Base-by-base conservation (phyloP, 768 basidiomycete species). In the Agaricus sinodeliciosus region DNA sequence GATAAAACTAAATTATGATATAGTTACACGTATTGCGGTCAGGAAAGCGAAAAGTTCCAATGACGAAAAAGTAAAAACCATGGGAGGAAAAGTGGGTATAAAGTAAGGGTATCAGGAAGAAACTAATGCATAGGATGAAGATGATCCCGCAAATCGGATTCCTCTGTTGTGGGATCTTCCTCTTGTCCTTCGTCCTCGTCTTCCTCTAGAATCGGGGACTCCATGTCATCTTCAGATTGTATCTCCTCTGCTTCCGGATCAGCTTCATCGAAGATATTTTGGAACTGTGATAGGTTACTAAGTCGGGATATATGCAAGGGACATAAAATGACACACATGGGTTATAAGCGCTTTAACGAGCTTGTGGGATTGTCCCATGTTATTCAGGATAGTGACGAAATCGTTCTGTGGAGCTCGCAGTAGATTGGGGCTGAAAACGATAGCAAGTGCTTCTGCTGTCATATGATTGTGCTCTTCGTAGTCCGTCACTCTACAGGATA, bases 401-500 rank as follows among this genome's bases (percentile, higher is more conserved):
- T 89, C 85, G 55, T 87, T 87, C 62, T 85, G 81, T 2, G 86
- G 87, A 3, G 87, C 84, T 16, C 88, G 82, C 48, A 90, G 63
- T 43, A 91, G 67, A 62, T 89, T 90, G 5, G 87, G 89, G 56
- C 87, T 87, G 67, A 92, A 91, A 15, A 92, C 89, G 48, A 91
- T 90, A 0, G 91, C 85, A 3, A 94, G 73, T 6, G 86, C 83
- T 58, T 91, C 85, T 1, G 88, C 83, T 1, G 87, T 89, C 91
- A 94, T 94, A 55, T 93, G 90, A 60, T 92, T 94, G 45, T 83
- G 78, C 54, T 92, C 90, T 63, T 93, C 90, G 66, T 78, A 89
- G 62, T 92, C 89, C 3, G 89, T 88, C n/a, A 92, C 87, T 62
- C 88, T 88, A 62, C 4, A 43, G 12, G 12, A 34, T 11, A 19